Percentiles rank a stretch among this genome's conserved stretches.
Conservation (phyloP, 148 eudicot genomes). For the Rhododendron simsii region DNA sequence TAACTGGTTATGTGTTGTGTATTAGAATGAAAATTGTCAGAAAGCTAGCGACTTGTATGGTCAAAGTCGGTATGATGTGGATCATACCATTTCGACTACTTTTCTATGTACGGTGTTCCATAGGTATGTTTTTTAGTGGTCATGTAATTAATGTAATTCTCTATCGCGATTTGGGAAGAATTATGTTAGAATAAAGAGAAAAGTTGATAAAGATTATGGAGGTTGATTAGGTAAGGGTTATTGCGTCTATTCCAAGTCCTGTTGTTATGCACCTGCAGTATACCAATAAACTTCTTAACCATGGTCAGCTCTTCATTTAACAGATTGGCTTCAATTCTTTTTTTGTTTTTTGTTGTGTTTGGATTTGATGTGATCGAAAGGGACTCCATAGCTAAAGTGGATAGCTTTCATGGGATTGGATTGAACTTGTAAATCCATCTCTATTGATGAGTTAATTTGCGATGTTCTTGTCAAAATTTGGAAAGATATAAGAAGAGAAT, state of each 20-base stretch:
- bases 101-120: not conserved
- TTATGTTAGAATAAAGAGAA: not conserved
- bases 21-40: not conserved
- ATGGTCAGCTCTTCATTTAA: not conserved
- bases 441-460: not conserved
- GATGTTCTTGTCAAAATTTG: no score
- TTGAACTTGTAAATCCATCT: not conserved
- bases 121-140: not conserved
- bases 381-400: not conserved
- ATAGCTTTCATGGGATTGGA: not conserved
- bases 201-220: not conserved
- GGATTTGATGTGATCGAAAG: not conserved
- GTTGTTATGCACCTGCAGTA: not conserved
- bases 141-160: not conserved
- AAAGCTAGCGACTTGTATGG: not conserved
- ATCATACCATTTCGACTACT: not conserved
- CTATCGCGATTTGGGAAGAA: not conserved
- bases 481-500: no score
- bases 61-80: not conserved
- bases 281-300: not conserved
- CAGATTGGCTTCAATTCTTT: not conserved
- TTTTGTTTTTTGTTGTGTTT: not conserved
- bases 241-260: not conserved
- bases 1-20: not conserved
- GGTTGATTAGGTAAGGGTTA: not conserved